A percentile compares a stretch with the other conserved stretches of the same genome.
Conservation (phyloP, 306 rosid species). For the Elaeagnus macrophylla region DNA sequence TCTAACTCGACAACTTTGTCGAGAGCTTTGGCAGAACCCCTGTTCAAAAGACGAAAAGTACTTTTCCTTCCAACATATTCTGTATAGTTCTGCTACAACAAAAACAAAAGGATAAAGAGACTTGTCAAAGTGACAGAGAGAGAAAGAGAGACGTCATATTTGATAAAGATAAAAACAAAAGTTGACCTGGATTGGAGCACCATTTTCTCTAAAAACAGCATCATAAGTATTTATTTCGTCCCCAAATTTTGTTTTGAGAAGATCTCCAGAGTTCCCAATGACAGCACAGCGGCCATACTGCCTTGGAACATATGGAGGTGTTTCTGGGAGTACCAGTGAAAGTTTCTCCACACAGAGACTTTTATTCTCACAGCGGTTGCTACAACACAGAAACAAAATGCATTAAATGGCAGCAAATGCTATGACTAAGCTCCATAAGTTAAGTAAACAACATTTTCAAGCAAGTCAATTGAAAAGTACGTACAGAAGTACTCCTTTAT, state of each 20-base stretch:
- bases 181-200: constrained; percentile 81
- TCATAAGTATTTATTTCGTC: constrained; percentile 79
- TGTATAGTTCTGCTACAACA: constrained; percentile 57
- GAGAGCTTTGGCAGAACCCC: constrained; percentile 97
- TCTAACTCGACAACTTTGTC: constrained; percentile 91
- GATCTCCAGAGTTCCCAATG: constrained; percentile 95
- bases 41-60: constrained; percentile 90
- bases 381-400: constrained; percentile 31
- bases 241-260: constrained; percentile 84
- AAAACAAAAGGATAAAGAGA: constrained; percentile 13
- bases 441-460: constrained; percentile 1
- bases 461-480: constrained; percentile 25
- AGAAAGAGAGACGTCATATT: constrained; percentile 5
- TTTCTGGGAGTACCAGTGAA: constrained; percentile 83
- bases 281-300: constrained; percentile 95
- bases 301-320: constrained; percentile 75
- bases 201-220: constrained; percentile 89
- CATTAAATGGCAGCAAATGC: neutral
- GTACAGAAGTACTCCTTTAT: constrained; percentile 80
- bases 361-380: constrained; percentile 71
- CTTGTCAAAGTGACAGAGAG: constrained; percentile 6
- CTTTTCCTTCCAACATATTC: constrained; percentile 74
- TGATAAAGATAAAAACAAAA: constrained; percentile 9
- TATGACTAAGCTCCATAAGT: neutral
- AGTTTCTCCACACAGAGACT: constrained; percentile 77